A percentile compares a stretch with the other conserved stretches of the same genome.
Evolutionary conservation across 805 yeast genomes (phyloP).

Genomic region (Diddensiella transvaalensis): DNA sequence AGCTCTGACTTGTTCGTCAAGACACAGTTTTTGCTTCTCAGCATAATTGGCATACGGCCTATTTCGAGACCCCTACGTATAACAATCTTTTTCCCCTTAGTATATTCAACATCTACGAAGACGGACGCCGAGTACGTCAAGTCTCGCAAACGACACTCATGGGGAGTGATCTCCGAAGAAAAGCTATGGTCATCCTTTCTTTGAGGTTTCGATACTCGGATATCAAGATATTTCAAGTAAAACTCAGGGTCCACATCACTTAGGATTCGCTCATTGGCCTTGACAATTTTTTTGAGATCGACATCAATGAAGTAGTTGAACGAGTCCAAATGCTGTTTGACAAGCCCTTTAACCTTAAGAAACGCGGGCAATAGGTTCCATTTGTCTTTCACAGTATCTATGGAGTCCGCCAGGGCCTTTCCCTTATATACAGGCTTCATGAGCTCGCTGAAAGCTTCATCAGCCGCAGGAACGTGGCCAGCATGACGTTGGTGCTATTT

Average conservation of each 20-base stretch:
- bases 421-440: slow-evolving; percentile 83
- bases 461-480: slow-evolving; percentile 16
- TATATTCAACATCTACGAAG: slow-evolving; percentile 94
- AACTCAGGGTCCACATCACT: slow-evolving; percentile 98
- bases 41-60: slow-evolving; percentile 99
- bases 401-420: slow-evolving; percentile 78
- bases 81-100: slow-evolving; percentile 89
- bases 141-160: slow-evolving; percentile 92
- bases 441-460: slow-evolving; percentile 57
- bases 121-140: slow-evolving; percentile 94
- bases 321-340: slow-evolving; percentile 97
- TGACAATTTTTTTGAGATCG: slow-evolving; percentile 86
- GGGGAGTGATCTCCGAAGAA: slow-evolving; percentile 52
- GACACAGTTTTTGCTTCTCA: slow-evolving; percentile 88
- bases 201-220: slow-evolving; percentile 69
- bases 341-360: slow-evolving; percentile 90
- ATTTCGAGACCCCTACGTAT: slow-evolving; percentile 87
- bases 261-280: slow-evolving; percentile 83
- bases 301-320: slow-evolving; percentile 93
- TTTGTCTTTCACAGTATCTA: slow-evolving; percentile 82
- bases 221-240: slow-evolving; percentile 87
- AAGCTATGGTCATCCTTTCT: slow-evolving; percentile 36
- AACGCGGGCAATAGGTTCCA: slow-evolving; percentile 97
- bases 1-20: slow-evolving; percentile 71
- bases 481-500: no score